Evolutionary conservation across 805 yeast genomes (phyloP).

Genomic region (Tetrapisispora arboricola): DNA sequence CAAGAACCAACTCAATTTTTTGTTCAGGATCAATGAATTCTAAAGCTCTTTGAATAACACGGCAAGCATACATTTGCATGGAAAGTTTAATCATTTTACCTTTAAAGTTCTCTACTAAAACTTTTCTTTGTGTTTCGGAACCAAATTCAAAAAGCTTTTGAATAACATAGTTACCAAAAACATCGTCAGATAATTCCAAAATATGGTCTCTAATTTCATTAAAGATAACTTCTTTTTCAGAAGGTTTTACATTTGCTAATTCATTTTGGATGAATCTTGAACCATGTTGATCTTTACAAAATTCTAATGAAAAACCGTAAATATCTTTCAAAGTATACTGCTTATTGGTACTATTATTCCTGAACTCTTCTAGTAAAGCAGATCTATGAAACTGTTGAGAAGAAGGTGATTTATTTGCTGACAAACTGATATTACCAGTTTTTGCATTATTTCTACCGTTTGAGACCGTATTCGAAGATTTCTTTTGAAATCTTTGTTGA

Average conservation of each 20-base stretch:
- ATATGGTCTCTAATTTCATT: slow-evolving; percentile 70
- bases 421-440: background rate
- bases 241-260: slow-evolving; percentile 50
- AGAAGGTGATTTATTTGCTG: slow-evolving; percentile 14
- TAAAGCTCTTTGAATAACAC: slow-evolving; percentile 91
- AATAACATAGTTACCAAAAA: slow-evolving; percentile 93
- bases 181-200: slow-evolving; percentile 83
- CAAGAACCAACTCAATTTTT: slow-evolving; percentile 59
- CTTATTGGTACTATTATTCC: slow-evolving; percentile 42
- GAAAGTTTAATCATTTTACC: slow-evolving; percentile 69
- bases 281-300: slow-evolving; percentile 93
- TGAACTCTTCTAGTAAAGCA: slow-evolving; percentile 76
- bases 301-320: slow-evolving; percentile 80
- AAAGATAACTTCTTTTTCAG: slow-evolving; percentile 72
- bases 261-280: slow-evolving; percentile 93
- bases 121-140: slow-evolving; percentile 52
- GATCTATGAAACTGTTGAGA: slow-evolving; percentile 52
- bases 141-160: slow-evolving; percentile 91
- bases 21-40: slow-evolving; percentile 58
- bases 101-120: slow-evolving; percentile 44
- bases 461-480: background rate
- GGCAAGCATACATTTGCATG: slow-evolving; percentile 93
- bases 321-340: slow-evolving; percentile 55
- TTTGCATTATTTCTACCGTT: slow-evolving; percentile 10
- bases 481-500: background rate